Evolutionary conservation across 495 filamentous ascomycete species (phyloP).

Genomic region (Podospora conica): DNA sequence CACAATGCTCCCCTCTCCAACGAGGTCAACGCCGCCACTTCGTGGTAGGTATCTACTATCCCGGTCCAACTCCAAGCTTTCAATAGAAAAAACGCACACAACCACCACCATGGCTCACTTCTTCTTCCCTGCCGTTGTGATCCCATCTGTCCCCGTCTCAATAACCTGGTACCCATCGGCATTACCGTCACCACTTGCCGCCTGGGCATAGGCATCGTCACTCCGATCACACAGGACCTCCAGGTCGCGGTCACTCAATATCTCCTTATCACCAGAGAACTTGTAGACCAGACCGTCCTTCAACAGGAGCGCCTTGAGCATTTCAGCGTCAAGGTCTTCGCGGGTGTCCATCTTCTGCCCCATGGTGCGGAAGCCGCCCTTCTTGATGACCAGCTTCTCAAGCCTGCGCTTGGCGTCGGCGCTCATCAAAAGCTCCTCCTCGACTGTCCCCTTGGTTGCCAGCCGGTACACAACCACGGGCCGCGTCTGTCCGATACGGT

Average conservation of each 20-base stretch:
- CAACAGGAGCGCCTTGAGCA: slow-evolving; percentile 52
- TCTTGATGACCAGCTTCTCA: slow-evolving; percentile 92
- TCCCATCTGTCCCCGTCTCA: slow-evolving; percentile 50
- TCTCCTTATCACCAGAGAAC: slow-evolving; percentile 48
- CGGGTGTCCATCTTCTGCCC: slow-evolving; percentile 50
- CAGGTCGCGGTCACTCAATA: slow-evolving; percentile 74
- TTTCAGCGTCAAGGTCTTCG: slow-evolving; percentile 51
- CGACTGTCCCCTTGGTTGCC: slow-evolving; percentile 87
- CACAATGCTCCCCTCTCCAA: not conserved
- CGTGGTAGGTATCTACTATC: not conserved
- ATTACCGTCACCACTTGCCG: slow-evolving; percentile 64
- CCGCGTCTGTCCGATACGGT: slow-evolving; percentile 87
- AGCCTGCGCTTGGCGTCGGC: slow-evolving; percentile 91
- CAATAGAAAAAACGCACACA: not conserved
- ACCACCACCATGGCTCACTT: not conserved
- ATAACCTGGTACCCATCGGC: slow-evolving; percentile 60
- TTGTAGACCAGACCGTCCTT: slow-evolving; percentile 60
- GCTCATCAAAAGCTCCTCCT: slow-evolving; percentile 79
- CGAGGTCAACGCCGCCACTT: not conserved
- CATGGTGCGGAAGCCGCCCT: slow-evolving; percentile 65
- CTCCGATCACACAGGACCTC: slow-evolving; percentile 69
- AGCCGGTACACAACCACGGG: slow-evolving; percentile 94
- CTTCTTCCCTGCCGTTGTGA: slow-evolving; percentile 28
- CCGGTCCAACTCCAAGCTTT: not conserved
- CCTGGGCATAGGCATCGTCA: slow-evolving; percentile 74